Evolutionary conservation across 345 rosid genomes (phyloP).

Genomic region (Salix caprea): DNA sequence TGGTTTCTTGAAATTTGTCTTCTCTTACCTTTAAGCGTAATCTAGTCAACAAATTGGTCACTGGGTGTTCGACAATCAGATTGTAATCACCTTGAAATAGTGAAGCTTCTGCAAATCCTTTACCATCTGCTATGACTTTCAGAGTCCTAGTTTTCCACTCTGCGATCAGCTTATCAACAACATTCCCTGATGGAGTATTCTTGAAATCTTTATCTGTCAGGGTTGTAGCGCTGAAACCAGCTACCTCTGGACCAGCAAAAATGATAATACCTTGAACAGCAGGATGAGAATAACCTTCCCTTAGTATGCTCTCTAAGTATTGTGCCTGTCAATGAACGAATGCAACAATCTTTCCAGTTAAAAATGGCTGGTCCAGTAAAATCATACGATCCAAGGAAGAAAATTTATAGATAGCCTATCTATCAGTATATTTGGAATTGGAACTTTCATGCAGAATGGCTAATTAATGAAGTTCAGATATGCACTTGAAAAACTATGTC

Average conservation of each 20-base stretch:
- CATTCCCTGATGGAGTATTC: constrained; percentile 49
- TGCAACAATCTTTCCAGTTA: no score
- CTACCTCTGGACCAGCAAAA: constrained; percentile 53
- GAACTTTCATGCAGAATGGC: no score
- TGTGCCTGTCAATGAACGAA: constrained; percentile 26
- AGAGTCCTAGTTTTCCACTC: constrained; percentile 42
- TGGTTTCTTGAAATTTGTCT: constrained; percentile 12
- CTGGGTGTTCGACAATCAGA: constrained; percentile 34
- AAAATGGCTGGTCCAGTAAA: neutral
- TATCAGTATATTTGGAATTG: no score
- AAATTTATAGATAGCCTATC: no score
- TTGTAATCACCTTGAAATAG: constrained; percentile 57
- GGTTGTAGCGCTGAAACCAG: constrained; percentile 45
- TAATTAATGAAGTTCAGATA: no score
- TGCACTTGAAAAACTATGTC: neutral
- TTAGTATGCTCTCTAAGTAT: constrained; percentile 53
- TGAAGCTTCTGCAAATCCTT: constrained; percentile 32
- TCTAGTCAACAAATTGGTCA: constrained; percentile 20
- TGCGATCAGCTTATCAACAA: constrained; percentile 53
- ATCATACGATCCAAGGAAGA: neutral
- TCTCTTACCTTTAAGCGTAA: constrained; percentile 30
- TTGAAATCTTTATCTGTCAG: constrained; percentile 43
- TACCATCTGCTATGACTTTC: constrained; percentile 11
- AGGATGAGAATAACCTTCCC: constrained; percentile 67
- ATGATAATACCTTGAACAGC: constrained; percentile 64